Evolutionary conservation across 1,284 basidiomycete species (phyloP), one percentile per base, ranked within the genome.

Genomic region (Exsudoporus floridanus): DNA sequence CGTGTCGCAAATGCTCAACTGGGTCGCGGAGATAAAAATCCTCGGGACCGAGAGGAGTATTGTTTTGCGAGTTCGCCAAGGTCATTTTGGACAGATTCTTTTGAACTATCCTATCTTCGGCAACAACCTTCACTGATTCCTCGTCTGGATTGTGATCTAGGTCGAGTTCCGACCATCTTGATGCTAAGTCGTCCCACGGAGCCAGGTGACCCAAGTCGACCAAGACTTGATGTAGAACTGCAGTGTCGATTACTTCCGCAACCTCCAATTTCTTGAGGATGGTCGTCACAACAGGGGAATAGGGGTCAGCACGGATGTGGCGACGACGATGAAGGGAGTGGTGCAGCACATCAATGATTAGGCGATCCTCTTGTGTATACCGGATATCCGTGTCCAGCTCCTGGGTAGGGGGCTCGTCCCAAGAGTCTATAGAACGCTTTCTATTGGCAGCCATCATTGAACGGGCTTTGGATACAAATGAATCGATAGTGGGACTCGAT

Each of bases 1-100:
- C 96, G 63, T 92, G 84, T 5, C 94, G 86, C 2, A 92, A 69
- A 21, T 77, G 71, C 28, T 86, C 86, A 30, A 84, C 72, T 0
- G 80, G 77, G 61, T 92, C 89, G 1, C 64, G 61, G 3, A 73
- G 60, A 55, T 83, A 79, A 25, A 88, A 75, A 57, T 86, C 85
- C 54, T 82, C 76, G 0, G 79, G 79, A 4, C 81, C 81, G 4
- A 82, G 64, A 14, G 75, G 63, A 25, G 61, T 45, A 8, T 50
- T 31, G 18, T 33, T 37, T 27, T 58, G 58, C 25, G 51, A 27
- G 18, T 50, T 51, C 12, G 55, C 36, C 21, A 27, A 16, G 6
- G 56, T 2, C 36, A 46, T 48, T 12, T 44, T 49, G 52, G 62
- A 8, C 23, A 60, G 21, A 18, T 70, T 69, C 35, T 61, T 65